Evolutionary conservation across 371 early-diverging fungal species (phyloP).

Genomic region (Mortierella sp.): DNA sequence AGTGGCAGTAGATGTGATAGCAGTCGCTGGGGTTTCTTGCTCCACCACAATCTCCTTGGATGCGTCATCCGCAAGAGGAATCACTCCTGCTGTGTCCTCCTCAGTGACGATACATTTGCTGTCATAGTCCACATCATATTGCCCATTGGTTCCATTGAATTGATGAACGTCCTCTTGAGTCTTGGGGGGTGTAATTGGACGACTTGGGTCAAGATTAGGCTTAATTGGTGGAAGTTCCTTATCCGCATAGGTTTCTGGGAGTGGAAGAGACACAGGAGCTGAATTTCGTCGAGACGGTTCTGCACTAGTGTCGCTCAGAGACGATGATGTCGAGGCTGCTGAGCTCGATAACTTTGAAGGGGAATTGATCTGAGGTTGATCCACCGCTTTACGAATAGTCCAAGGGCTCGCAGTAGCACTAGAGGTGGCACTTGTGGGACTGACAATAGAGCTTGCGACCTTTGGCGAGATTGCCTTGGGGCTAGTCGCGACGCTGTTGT

Average conservation of each 20-base stretch:
- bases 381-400: conserved; percentile 32
- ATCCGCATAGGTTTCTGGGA: conserved; percentile 18
- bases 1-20: neutral
- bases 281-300: neutral
- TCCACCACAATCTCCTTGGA: conserved; percentile 27
- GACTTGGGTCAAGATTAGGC: neutral
- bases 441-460: neutral
- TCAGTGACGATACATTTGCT: conserved; percentile 43
- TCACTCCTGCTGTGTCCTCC: conserved; percentile 14
- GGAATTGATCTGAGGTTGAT: conserved; percentile 3
- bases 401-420: conserved; percentile 21
- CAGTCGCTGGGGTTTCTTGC: neutral
- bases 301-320: neutral
- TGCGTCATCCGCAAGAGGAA: conserved; percentile 16
- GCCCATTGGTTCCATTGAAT: neutral
- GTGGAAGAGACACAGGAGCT: conserved; percentile 4
- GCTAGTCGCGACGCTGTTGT: neutral
- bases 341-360: conserved; percentile 15
- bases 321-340: neutral
- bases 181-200: neutral
- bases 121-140: conserved; percentile 21
- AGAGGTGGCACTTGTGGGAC: conserved; percentile 10
- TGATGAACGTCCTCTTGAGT: neutral
- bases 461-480: conserved; percentile 15
- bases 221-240: conserved; percentile 47